A percentile compares a stretch with the other conserved stretches of the same genome.
These are phyloP conservation scores for Bonia amplexicaulis DNA, from an alignment of 176 grass and related monocot genomes.

Conservation along the genomic window DNA sequence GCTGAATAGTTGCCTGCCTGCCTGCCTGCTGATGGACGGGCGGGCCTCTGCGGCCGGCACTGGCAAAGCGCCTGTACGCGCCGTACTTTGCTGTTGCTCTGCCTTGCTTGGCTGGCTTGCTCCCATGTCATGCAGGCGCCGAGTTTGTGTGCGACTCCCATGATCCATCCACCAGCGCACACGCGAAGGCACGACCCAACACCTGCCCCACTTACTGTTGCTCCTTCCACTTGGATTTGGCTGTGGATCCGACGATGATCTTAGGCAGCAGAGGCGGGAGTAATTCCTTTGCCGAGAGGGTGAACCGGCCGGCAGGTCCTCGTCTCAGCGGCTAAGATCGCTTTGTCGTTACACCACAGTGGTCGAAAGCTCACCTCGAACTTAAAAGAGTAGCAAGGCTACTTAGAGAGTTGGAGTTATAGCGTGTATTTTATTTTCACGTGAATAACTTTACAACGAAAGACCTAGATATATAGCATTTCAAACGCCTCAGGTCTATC, in stretches of 20 bases:
- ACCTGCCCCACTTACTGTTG: neutral
- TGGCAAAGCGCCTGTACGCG: conserved; percentile 5
- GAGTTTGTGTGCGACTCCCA: neutral
- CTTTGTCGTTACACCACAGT: neutral
- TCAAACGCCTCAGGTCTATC: neutral
- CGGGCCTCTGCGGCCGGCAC: neutral
- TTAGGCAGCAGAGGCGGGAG: neutral
- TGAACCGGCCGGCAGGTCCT: too few relatives aligned
- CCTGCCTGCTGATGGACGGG: too few relatives aligned
- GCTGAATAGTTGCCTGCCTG: too few relatives aligned
- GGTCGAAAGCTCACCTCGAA: neutral
- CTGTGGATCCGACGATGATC: neutral
- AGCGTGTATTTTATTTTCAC: neutral
- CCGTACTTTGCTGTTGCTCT: neutral
- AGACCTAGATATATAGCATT: neutral
- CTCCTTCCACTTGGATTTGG: neutral
- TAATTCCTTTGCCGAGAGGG: neutral
- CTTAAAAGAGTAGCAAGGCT: neutral
- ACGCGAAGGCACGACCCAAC: neutral
- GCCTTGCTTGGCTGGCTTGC: neutral
- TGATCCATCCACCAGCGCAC: neutral
- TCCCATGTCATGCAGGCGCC: neutral
- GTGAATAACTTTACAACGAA: neutral
- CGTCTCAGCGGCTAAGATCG: neutral
- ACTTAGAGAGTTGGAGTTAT: too few relatives aligned